Percentiles rank a stretch among this genome's conserved stretches.
These are phyloP conservation scores for Pseudogymnoascus sp. DNA, from an alignment of 2,329 filamentous ascomycete genomes.

Conservation along the genomic window DNA sequence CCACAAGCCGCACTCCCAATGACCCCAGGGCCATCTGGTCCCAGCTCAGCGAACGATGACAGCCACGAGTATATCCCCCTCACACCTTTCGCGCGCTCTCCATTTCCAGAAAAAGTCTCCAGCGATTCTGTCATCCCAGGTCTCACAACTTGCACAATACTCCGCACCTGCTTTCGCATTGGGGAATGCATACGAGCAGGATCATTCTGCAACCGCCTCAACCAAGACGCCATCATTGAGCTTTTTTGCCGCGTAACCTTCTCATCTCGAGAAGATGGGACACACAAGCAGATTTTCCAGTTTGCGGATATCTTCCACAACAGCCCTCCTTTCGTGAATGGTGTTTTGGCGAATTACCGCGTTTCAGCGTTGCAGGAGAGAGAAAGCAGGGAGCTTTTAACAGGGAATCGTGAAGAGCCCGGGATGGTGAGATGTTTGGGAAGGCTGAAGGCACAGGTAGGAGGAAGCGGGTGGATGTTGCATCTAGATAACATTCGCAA, in stretches of 20 bases:
- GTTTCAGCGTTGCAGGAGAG: constrained; percentile 39
- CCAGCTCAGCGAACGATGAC: constrained; percentile 18
- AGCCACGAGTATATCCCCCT: constrained; percentile 27
- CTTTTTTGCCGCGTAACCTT: constrained; percentile 55
- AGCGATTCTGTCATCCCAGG: constrained; percentile 51
- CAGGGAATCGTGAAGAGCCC: constrained; percentile 15
- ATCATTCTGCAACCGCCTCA: constrained; percentile 37
- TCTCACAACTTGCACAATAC: constrained; percentile 39
- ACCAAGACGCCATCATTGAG: constrained; percentile 53
- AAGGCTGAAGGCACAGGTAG: constrained; percentile 39
- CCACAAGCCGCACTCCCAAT: background rate
- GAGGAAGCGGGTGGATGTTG: constrained; percentile 34
- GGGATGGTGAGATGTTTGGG: constrained; percentile 44
- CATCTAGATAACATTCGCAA: constrained; percentile 46
- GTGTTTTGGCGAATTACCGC: constrained; percentile 42
- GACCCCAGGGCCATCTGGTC: background rate
- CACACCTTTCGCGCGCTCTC: constrained; percentile 43
- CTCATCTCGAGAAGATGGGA: constrained; percentile 48
- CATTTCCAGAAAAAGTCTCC: constrained; percentile 44
- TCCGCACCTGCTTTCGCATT: constrained; percentile 59
- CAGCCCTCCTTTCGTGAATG: constrained; percentile 47
- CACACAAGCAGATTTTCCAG: constrained; percentile 54
- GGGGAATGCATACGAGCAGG: constrained; percentile 52
- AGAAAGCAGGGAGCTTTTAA: constrained; percentile 40
- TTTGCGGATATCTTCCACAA: constrained; percentile 58